Evolutionary conservation across 805 yeast species (phyloP).

Genomic region (Cyberlindnera sargentensis): DNA sequence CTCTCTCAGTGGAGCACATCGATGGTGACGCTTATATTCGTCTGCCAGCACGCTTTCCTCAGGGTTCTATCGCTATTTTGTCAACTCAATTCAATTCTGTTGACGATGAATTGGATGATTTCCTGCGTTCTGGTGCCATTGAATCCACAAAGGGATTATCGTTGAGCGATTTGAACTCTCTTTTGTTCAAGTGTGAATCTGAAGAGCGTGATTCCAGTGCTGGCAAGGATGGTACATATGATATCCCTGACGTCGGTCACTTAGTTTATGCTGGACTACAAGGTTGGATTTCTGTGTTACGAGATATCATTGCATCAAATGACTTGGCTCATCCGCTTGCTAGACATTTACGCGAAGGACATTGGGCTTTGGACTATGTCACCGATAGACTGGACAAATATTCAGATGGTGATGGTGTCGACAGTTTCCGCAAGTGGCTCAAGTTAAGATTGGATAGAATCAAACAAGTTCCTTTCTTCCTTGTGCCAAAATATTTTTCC

Average conservation of each 20-base stretch:
- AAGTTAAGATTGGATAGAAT: constrained; percentile 54
- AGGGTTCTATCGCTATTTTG: constrained; percentile 85
- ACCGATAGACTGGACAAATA: constrained; percentile 56
- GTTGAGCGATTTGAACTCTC: constrained; percentile 64
- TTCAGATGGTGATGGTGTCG: constrained; percentile 33
- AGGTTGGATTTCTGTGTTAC: constrained; percentile 79
- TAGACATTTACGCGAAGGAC: constrained; percentile 71
- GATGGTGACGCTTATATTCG: constrained; percentile 44
- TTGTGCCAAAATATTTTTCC: constrained; percentile 84
- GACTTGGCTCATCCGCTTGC: constrained; percentile 81
- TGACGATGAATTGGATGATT: constrained; percentile 56
- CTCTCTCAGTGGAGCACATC: constrained; percentile 41
- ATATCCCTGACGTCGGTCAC: constrained; percentile 65
- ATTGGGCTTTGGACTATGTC: constrained; percentile 84
- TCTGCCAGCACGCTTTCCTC: constrained; percentile 64
- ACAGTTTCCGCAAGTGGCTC: constrained; percentile 64
- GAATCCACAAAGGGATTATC: constrained; percentile 58
- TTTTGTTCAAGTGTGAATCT: constrained; percentile 71
- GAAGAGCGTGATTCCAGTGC: constrained; percentile 81
- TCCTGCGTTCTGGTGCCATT: constrained; percentile 66
- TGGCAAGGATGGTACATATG: constrained; percentile 68
- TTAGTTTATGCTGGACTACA: constrained; percentile 86
- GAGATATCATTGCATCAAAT: constrained; percentile 55
- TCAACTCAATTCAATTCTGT: constrained; percentile 64
- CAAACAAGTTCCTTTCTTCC: constrained; percentile 62